A percentile compares a stretch with the other conserved stretches of the same genome.
These are phyloP conservation scores for Suhomyces yuchorum DNA, from an alignment of 1,139 yeast species.

Conservation along the genomic window DNA sequence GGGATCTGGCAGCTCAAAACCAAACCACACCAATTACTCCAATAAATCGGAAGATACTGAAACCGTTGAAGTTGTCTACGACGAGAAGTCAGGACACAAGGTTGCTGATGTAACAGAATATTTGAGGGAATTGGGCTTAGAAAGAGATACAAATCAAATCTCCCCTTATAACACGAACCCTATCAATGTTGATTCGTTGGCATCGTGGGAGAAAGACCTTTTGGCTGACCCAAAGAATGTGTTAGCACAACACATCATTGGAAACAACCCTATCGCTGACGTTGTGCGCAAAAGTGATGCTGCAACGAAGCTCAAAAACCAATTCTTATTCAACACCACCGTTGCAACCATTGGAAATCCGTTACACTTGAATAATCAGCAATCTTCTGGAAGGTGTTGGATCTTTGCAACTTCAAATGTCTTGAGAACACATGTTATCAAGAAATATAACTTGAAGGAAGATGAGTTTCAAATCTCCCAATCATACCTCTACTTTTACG, in stretches of 20 bases:
- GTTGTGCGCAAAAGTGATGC: slow-evolving; percentile 42
- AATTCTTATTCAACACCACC: slow-evolving; percentile 58
- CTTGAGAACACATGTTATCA: slow-evolving; percentile 62
- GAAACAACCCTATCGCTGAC: slow-evolving; percentile 49
- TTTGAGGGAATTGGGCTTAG: slow-evolving; percentile 13
- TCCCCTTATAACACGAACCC: slow-evolving; percentile 6
- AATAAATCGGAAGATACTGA: slow-evolving; percentile 1
- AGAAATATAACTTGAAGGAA: slow-evolving; percentile 63
- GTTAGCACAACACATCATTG: slow-evolving; percentile 60
- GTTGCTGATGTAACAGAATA: slow-evolving; percentile 9
- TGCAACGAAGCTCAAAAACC: slow-evolving; percentile 32
- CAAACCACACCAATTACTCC: neutral
- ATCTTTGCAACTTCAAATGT: slow-evolving; percentile 80
- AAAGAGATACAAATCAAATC: slow-evolving; percentile 8
- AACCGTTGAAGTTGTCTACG: slow-evolving; percentile 5
- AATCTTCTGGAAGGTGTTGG: slow-evolving; percentile 83
- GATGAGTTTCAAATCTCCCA: slow-evolving; percentile 70
- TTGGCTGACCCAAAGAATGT: slow-evolving; percentile 55
- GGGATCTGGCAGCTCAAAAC: slow-evolving; percentile 22
- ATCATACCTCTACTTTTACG: slow-evolving; percentile 69
- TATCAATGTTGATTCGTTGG: slow-evolving; percentile 13
- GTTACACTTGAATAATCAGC: slow-evolving; percentile 62
- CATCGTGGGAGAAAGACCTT: slow-evolving; percentile 53
- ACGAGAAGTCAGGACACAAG: slow-evolving; percentile 18
- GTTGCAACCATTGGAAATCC: slow-evolving; percentile 71